phyloP scores from a whole-genome alignment of 345 rosid genomes.

The Populus deltoides region DNA sequence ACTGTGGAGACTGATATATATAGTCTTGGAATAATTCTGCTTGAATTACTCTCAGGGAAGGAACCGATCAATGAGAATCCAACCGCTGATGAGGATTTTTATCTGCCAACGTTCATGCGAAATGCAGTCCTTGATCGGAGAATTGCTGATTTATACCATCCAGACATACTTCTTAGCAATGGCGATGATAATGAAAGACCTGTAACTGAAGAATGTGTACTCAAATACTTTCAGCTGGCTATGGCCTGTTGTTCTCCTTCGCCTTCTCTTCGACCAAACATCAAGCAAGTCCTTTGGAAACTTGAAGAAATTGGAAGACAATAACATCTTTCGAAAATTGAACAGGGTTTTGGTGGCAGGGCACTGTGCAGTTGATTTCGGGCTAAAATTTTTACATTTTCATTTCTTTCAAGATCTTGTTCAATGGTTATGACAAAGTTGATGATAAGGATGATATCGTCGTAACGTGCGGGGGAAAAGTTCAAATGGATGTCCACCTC shows the following conservation, averaged over 20 bases:
- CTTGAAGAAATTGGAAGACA: slow-evolving; percentile 65
- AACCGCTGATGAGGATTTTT: slow-evolving; percentile 54
- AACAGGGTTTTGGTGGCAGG: slow-evolving; percentile 12
- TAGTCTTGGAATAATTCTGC: slow-evolving; percentile 74
- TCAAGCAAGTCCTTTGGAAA: slow-evolving; percentile 56
- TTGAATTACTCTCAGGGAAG: slow-evolving; percentile 76
- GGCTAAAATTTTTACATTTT: slow-evolving; percentile 12
- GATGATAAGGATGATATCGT: slow-evolving; percentile 3
- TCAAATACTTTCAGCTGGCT: slow-evolving; percentile 72
- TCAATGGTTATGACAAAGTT: background rate
- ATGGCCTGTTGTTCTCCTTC: slow-evolving; percentile 87
- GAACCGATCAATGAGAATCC: slow-evolving; percentile 64
- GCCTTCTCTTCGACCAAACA: slow-evolving; percentile 74
- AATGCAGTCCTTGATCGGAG: slow-evolving; percentile 60
- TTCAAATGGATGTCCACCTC: background rate
- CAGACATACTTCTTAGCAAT: slow-evolving; percentile 50
- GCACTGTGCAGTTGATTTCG: slow-evolving; percentile 15
- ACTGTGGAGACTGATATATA: slow-evolving; percentile 65
- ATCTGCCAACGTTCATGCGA: slow-evolving; percentile 61
- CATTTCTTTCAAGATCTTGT: background rate
- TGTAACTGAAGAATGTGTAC: slow-evolving; percentile 56
- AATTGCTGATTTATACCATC: slow-evolving; percentile 59
- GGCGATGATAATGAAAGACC: slow-evolving; percentile 25
- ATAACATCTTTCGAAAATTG: slow-evolving; percentile 3
- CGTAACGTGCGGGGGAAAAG: slow-evolving; percentile 7